Conservation (phyloP, 768 basidiomycete genomes). For the Rhodotorula sphaerocarpa region DNA sequence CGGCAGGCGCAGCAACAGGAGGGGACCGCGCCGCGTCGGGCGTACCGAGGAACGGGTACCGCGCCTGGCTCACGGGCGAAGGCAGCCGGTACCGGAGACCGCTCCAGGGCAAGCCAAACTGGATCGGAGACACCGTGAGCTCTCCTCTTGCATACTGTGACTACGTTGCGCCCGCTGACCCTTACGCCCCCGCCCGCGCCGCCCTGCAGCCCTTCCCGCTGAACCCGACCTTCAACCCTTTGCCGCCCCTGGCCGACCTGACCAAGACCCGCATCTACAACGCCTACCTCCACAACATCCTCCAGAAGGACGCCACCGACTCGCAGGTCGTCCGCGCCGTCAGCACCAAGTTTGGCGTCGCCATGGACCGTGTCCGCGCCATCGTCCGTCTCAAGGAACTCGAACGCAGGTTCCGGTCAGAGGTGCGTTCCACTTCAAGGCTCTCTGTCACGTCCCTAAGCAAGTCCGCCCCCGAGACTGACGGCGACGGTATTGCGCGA, state of each 20-base stretch:
- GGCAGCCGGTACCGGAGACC: conserved; percentile 19
- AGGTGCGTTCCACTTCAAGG: conserved; percentile 41
- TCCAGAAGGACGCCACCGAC: conserved; percentile 43
- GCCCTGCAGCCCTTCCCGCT: conserved; percentile 87
- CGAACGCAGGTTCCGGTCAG: conserved; percentile 57
- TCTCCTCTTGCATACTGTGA: not conserved
- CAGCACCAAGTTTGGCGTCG: conserved; percentile 52
- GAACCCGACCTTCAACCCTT: conserved; percentile 75
- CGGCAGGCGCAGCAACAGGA: not conserved
- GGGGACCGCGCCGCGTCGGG: not conserved
- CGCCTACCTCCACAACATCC: conserved; percentile 52
- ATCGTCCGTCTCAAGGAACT: conserved; percentile 72
- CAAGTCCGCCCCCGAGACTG: too few relatives aligned
- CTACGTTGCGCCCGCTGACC: not conserved
- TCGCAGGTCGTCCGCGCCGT: conserved; percentile 29
- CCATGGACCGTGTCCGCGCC: conserved; percentile 72
- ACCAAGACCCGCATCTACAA: conserved; percentile 55
- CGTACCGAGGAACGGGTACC: conserved; percentile 11
- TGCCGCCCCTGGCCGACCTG: conserved; percentile 61
- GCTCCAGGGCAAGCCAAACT: conserved; percentile 24
- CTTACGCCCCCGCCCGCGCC: conserved; percentile 40
- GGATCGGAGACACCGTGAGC: conserved; percentile 35
- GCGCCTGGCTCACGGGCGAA: conserved; percentile 31
- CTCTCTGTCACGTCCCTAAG: not conserved
- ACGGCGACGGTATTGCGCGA: too few relatives aligned